A percentile compares a stretch with the other conserved stretches of the same genome.
phyloP scores from a whole-genome alignment of 2,329 filamentous ascomycete genomes.

The Xenoacremonium recifei region DNA sequence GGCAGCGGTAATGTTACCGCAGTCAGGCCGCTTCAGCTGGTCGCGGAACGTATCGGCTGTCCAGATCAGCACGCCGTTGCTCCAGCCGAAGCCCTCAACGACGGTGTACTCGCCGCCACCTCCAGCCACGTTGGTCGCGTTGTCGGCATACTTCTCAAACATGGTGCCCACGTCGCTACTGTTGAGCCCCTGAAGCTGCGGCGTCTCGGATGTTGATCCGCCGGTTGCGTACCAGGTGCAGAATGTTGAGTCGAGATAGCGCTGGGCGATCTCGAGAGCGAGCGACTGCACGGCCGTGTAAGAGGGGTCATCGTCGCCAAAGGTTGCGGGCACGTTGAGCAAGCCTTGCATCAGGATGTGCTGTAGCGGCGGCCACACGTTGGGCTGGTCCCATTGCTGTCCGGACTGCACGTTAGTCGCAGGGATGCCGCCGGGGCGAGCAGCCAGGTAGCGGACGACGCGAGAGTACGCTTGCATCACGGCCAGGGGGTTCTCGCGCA shows the following conservation, averaged over 20 bases:
- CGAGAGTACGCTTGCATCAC: constrained; percentile 54
- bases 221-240: constrained; percentile 70
- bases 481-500: constrained; percentile 59
- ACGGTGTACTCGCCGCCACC: constrained; percentile 68
- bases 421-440: constrained; percentile 55
- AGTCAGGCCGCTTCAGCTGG: constrained; percentile 54
- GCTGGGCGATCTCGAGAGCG: constrained; percentile 59
- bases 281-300: constrained; percentile 54
- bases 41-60: constrained; percentile 60
- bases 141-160: constrained; percentile 69
- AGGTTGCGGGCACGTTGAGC: constrained; percentile 57
- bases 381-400: constrained; percentile 70
- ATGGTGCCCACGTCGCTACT: constrained; percentile 54
- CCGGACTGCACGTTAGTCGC: constrained; percentile 60
- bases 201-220: constrained; percentile 53
- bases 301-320: constrained; percentile 50
- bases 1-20: constrained; percentile 48
- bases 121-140: constrained; percentile 58
- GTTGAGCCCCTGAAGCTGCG: constrained; percentile 47
- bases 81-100: constrained; percentile 70
- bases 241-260: constrained; percentile 66
- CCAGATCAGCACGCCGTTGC: constrained; percentile 68
- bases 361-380: constrained; percentile 67
- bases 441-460: constrained; percentile 51
- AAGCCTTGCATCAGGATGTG: constrained; percentile 63